These are phyloP conservation scores for Pluteus cervinus DNA, from an alignment of 768 basidiomycete species.

Conservation along the genomic window DNA sequence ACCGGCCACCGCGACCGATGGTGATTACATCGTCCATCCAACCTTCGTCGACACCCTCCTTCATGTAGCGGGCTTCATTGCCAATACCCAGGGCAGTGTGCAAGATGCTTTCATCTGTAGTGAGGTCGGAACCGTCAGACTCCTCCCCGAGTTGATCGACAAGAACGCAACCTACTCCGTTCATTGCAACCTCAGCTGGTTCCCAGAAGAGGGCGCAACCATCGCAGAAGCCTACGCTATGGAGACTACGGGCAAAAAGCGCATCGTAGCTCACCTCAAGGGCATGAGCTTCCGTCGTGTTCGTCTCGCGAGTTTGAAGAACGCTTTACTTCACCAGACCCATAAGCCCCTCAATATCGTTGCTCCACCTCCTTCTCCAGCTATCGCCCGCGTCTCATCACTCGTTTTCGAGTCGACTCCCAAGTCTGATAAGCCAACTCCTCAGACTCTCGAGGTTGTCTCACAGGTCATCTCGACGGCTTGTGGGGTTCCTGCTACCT, in stretches of 20 bases:
- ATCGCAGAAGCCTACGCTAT: slow-evolving; percentile 49
- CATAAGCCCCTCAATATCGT: too few relatives aligned
- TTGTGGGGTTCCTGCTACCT: too few relatives aligned
- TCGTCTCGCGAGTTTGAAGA: slow-evolving; percentile 41
- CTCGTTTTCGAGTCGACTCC: too few relatives aligned
- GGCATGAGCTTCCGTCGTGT: slow-evolving; percentile 57
- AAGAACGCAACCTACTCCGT: slow-evolving; percentile 38
- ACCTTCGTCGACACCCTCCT: slow-evolving; percentile 63
- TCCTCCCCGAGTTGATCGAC: slow-evolving; percentile 38
- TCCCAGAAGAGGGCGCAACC: slow-evolving; percentile 38
- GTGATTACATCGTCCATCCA: slow-evolving; percentile 39
- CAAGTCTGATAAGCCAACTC: too few relatives aligned
- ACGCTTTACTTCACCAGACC: too few relatives aligned
- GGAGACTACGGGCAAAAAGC: slow-evolving; percentile 23
- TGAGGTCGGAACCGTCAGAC: slow-evolving; percentile 40
- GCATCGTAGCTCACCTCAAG: slow-evolving; percentile 50
- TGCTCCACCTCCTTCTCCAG: not conserved
- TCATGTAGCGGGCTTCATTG: slow-evolving; percentile 66
- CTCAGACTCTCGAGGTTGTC: too few relatives aligned
- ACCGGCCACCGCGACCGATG: slow-evolving; percentile 22
- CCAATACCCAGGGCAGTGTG: slow-evolving; percentile 46
- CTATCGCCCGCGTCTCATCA: too few relatives aligned
- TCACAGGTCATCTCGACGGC: too few relatives aligned
- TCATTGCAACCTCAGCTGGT: slow-evolving; percentile 42
- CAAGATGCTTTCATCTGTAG: slow-evolving; percentile 62